Base-by-base conservation (phyloP, 768 basidiomycete genomes). In the Termitomyces titanicus region DNA sequence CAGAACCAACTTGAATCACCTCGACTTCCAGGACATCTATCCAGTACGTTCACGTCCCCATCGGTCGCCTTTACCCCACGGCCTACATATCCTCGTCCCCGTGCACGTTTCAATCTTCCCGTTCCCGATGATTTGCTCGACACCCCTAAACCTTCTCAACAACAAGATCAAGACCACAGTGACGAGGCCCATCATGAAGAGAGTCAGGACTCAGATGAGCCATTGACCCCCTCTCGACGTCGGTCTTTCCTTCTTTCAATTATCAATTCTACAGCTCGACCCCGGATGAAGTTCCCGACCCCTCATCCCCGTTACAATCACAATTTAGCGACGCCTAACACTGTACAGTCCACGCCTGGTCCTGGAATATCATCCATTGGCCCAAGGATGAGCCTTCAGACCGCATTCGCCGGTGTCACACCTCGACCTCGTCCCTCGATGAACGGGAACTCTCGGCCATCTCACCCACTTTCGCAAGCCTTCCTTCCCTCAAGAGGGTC, bases 181-280 rank as follows among this genome's bases (percentile, higher is more conserved):
- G 61, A 62, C 13, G 57, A 61, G 25, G 66, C 61, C 47, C 60
- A 64, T 51, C 53, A 51, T 31, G 53, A 54, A 56, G 54, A 53
- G 20, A 63, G 62, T 13, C 38, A 64, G 10, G 63, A 69, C 39
- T 70, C 66, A 2, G 74, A 72, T 15, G 66, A 83, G 38, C 79
- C 79, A 3, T 68, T 84, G 40, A 93, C 90, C 2, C 91, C 89
- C 2, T 81, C 85, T 12, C 85, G 88, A 56, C 84, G 89, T 38
- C 83, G 84, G 15, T 92, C 89, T 1, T 93, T 94, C 73, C 79
- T 94, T 12, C 79, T 94, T 37, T 85, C 84, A 9, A 87, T 94
- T 8, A 88, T 94, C 65, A 88, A 92, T 64, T 91, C 91, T 5
- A 90, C 86, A 1, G 74, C 88, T 4, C 84, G 90, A 31, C 89